A percentile compares a stretch with the other conserved stretches of the same genome.
phyloP scores from a whole-genome alignment of 1,139 yeast species.

The Blastobotrys proliferans region DNA sequence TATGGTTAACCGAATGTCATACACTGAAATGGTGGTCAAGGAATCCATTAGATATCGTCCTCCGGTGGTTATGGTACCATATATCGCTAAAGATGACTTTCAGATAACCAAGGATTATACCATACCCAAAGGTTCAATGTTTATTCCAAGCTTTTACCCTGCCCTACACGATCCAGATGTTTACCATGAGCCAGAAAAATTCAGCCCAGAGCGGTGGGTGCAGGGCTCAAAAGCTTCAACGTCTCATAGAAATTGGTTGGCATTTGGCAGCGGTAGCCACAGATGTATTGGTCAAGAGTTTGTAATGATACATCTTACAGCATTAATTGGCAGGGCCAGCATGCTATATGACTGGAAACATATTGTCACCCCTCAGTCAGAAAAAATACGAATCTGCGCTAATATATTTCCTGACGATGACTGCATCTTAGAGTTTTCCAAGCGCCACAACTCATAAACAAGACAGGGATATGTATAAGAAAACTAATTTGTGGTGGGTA shows the following conservation, averaged over 20 bases:
- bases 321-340: slow-evolving; percentile 83
- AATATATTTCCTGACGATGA: slow-evolving; percentile 98
- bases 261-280: slow-evolving; percentile 97
- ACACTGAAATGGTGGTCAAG: slow-evolving; percentile 84
- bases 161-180: slow-evolving; percentile 96
- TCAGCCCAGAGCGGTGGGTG: slow-evolving; percentile 95
- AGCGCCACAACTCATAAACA: slow-evolving; percentile 22
- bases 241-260: slow-evolving; percentile 87
- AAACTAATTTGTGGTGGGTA: too few species aligned
- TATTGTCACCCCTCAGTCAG: slow-evolving; percentile 75
- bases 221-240: slow-evolving; percentile 52
- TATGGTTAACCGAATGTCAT: slow-evolving; percentile 77
- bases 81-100: slow-evolving; percentile 79
- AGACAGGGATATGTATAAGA: too few species aligned
- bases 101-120: slow-evolving; percentile 80
- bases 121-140: slow-evolving; percentile 96
- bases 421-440: slow-evolving; percentile 68
- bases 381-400: slow-evolving; percentile 92
- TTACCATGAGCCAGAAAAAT: slow-evolving; percentile 88
- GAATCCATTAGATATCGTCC: slow-evolving; percentile 94
- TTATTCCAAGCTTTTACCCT: slow-evolving; percentile 92
- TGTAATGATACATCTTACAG: slow-evolving; percentile 84
- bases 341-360: slow-evolving; percentile 78
- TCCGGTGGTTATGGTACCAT: slow-evolving; percentile 97
- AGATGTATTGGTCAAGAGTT: slow-evolving; percentile 92